Evolutionary conservation across 768 basidiomycete genomes (phyloP).

Genomic region (Rhizopogon vinicolor): DNA sequence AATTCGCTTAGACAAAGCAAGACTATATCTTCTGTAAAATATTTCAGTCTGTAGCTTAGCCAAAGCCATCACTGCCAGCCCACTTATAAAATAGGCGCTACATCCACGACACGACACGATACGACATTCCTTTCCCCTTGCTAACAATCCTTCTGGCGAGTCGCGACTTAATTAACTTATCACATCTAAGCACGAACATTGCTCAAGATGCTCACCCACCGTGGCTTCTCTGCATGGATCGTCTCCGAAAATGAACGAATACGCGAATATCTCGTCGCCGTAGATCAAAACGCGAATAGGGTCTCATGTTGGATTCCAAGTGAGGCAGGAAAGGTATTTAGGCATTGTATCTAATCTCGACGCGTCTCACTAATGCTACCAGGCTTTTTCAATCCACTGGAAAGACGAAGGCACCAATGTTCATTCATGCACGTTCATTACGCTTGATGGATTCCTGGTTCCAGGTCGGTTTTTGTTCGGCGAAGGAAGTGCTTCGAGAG

Average conservation of each 20-base stretch:
- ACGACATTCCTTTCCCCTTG: slow-evolving; percentile 5
- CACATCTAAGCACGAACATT: background rate
- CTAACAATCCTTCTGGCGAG: slow-evolving; percentile 1
- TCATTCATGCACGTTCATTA: slow-evolving; percentile 56
- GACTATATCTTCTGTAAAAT: slow-evolving; percentile 1
- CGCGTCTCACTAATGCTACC: slow-evolving; percentile 1
- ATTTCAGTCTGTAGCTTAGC: slow-evolving; percentile 2
- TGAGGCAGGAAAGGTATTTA: slow-evolving; percentile 47
- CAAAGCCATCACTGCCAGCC: background rate
- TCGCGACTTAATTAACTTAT: slow-evolving; percentile 6
- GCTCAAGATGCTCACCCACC: slow-evolving; percentile 44
- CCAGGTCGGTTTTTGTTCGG: slow-evolving; percentile 63
- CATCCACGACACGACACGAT: background rate
- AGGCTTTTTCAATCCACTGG: slow-evolving; percentile 66
- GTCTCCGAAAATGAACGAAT: slow-evolving; percentile 43
- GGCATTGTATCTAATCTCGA: slow-evolving; percentile 5
- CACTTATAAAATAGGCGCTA: background rate
- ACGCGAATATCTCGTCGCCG: slow-evolving; percentile 51
- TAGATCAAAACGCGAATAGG: slow-evolving; percentile 37
- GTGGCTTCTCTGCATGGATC: slow-evolving; percentile 71
- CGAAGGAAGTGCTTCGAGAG: slow-evolving; percentile 46
- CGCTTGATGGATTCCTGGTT: slow-evolving; percentile 58
- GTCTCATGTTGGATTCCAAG: slow-evolving; percentile 71
- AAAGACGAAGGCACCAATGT: slow-evolving; percentile 50
- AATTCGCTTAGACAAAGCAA: slow-evolving; percentile 8